Conservation (phyloP, 352 stramenopile genomes). For the Pythium phragmitis region DNA sequence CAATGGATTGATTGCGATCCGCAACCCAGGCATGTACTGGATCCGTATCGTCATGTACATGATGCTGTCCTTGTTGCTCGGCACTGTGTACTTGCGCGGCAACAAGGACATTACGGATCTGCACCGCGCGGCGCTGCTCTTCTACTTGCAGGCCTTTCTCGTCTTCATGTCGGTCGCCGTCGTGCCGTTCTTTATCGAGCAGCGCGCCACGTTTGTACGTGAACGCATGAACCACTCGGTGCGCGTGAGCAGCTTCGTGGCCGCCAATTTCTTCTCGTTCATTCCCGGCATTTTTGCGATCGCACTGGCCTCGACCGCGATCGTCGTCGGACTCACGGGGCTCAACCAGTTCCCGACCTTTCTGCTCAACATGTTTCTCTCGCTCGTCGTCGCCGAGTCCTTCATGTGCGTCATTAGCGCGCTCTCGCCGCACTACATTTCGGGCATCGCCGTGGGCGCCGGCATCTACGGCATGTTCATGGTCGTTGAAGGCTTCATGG, state of each 20-base stretch:
- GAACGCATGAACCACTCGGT: slow-evolving; percentile 37
- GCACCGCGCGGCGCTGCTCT: slow-evolving; percentile 59
- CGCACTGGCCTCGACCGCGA: slow-evolving; percentile 46
- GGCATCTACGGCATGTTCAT: slow-evolving; percentile 88
- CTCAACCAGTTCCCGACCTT: slow-evolving; percentile 39
- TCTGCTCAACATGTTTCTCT: slow-evolving; percentile 51
- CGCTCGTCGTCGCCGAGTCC: slow-evolving; percentile 72
- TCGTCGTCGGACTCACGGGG: slow-evolving; percentile 34
- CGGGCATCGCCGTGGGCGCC: slow-evolving; percentile 77
- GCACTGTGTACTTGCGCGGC: slow-evolving; percentile 63
- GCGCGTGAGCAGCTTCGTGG: slow-evolving; percentile 51
- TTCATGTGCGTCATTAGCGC: slow-evolving; percentile 79
- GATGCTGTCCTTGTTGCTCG: slow-evolving; percentile 63
- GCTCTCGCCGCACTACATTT: slow-evolving; percentile 83
- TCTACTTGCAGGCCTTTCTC: slow-evolving; percentile 82
- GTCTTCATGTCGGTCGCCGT: slow-evolving; percentile 60
- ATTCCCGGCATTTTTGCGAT: slow-evolving; percentile 56
- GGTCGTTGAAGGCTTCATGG: slow-evolving; percentile 82
- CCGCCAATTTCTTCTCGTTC: slow-evolving; percentile 43
- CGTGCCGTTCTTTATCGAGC: slow-evolving; percentile 88
- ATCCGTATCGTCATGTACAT: slow-evolving; percentile 63
- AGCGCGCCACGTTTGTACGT: slow-evolving; percentile 59
- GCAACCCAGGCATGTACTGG: background rate
- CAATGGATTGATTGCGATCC: slow-evolving; percentile 23
- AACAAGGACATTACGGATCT: slow-evolving; percentile 44